phyloP scores from a whole-genome alignment of 805 yeast genomes.

The Starmerella bombicola region DNA sequence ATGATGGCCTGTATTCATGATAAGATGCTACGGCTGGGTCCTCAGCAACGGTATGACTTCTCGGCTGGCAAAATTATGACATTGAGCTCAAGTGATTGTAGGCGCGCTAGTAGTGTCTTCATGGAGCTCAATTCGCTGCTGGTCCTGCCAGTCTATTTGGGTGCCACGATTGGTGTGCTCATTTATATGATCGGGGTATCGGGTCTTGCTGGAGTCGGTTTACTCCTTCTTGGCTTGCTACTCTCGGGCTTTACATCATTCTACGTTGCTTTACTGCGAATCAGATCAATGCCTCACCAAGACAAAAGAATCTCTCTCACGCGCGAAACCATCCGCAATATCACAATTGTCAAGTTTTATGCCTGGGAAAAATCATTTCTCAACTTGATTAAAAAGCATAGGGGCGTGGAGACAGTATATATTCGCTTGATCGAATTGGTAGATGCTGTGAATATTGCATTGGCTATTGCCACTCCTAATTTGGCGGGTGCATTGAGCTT shows the following conservation, averaged over 20 bases:
- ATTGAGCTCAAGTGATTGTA: slow-evolving; percentile 64
- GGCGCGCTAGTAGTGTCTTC: slow-evolving; percentile 49
- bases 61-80: slow-evolving; percentile 64
- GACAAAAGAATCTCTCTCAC: slow-evolving; percentile 63
- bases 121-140: slow-evolving; percentile 10
- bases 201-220: slow-evolving; percentile 56
- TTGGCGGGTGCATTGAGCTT: slow-evolving; percentile 16
- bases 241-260: slow-evolving; percentile 28
- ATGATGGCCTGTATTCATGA: slow-evolving; percentile 56
- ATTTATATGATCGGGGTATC: slow-evolving; percentile 58
- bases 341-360: slow-evolving; percentile 73
- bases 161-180: slow-evolving; percentile 48
- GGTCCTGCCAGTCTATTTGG: slow-evolving; percentile 10
- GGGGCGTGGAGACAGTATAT: slow-evolving; percentile 10
- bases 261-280: slow-evolving; percentile 13
- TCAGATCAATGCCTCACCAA: slow-evolving; percentile 34
- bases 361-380: slow-evolving; percentile 82
- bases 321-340: slow-evolving; percentile 62
- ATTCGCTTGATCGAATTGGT: slow-evolving; percentile 14
- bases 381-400: slow-evolving; percentile 31
- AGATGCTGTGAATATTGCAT: slow-evolving; percentile 11
- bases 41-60: slow-evolving; percentile 44
- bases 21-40: slow-evolving; percentile 51
- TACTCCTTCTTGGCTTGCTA: slow-evolving; percentile 30
- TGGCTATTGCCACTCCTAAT: slow-evolving; percentile 12